phyloP scores from a whole-genome alignment of 2,329 filamentous ascomycete genomes.

The Knufia petricola region DNA sequence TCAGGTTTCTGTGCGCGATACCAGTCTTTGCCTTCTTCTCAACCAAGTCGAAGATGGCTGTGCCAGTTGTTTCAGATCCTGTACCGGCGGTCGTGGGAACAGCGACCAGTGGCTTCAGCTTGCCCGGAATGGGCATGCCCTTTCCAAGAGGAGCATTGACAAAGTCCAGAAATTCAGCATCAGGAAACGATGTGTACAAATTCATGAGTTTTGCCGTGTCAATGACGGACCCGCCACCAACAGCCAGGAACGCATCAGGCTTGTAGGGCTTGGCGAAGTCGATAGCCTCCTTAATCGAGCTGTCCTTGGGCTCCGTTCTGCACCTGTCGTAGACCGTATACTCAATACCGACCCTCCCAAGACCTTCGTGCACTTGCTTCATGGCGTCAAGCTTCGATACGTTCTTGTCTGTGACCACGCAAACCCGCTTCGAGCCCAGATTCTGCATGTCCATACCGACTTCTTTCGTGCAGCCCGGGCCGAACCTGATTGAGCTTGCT shows the following conservation, averaged over 20 bases:
- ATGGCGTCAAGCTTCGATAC: constrained; percentile 79
- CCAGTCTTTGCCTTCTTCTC: constrained; percentile 87
- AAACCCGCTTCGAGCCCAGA: constrained; percentile 74
- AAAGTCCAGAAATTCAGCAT: constrained; percentile 93
- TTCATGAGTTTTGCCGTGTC: constrained; percentile 99
- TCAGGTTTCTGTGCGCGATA: constrained; percentile 88
- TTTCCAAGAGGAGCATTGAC: constrained; percentile 91
- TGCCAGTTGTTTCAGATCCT: constrained; percentile 90
- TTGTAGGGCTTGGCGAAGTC: constrained; percentile 69
- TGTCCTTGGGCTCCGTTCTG: constrained; percentile 87
- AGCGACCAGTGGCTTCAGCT: constrained; percentile 66
- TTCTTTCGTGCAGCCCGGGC: constrained; percentile 84
- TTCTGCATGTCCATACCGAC: constrained; percentile 98
- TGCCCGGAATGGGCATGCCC: constrained; percentile 62
- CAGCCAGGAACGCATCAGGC: constrained; percentile 85
- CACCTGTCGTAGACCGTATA: constrained; percentile 76
- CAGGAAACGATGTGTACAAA: constrained; percentile 79
- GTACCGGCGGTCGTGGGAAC: constrained; percentile 81
- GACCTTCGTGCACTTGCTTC: constrained; percentile 73
- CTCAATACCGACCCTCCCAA: constrained; percentile 66
- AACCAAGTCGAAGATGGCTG: constrained; percentile 93
- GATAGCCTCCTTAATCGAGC: constrained; percentile 84
- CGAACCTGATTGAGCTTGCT: constrained; percentile 86
- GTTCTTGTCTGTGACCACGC: constrained; percentile 80
- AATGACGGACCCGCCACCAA: constrained; percentile 89